Evolutionary conservation across 352 stramenopile genomes (phyloP).

Genomic region (Pythium graminicola): DNA sequence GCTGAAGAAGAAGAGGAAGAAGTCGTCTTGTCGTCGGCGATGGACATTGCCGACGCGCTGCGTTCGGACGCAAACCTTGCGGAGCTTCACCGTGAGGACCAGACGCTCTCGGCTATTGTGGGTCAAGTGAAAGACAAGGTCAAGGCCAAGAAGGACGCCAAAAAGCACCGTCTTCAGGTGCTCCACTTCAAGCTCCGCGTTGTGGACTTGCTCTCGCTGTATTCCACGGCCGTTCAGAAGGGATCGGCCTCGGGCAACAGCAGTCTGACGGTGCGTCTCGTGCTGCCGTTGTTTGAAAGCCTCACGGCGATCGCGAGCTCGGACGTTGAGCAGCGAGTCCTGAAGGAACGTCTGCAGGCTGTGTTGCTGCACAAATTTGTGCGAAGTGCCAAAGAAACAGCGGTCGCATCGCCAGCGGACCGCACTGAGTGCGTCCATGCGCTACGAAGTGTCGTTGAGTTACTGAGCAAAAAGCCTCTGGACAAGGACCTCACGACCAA

Average conservation of each 20-base stretch:
- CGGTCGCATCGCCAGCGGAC: constrained; percentile 15
- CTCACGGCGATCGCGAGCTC: constrained; percentile 45
- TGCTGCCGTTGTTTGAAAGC: constrained; percentile 57
- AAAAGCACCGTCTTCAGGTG: constrained; percentile 53
- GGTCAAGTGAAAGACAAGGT: constrained; percentile 67
- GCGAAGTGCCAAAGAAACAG: constrained; percentile 40
- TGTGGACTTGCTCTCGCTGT: constrained; percentile 71
- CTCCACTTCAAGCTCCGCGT: constrained; percentile 85
- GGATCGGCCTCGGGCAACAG: background rate
- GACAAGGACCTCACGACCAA: constrained; percentile 63
- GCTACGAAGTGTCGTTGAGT: constrained; percentile 32
- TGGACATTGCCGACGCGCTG: constrained; percentile 66
- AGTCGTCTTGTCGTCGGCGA: constrained; percentile 43
- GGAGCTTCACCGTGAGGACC: constrained; percentile 66
- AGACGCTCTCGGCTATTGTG: constrained; percentile 73
- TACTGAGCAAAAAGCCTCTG: constrained; percentile 42
- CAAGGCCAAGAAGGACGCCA: constrained; percentile 70
- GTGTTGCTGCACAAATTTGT: constrained; percentile 68
- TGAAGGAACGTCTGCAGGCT: constrained; percentile 63
- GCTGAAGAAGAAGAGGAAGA: constrained; percentile 49
- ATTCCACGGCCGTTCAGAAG: constrained; percentile 29
- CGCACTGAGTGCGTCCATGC: constrained; percentile 25
- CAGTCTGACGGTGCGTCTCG: constrained; percentile 36
- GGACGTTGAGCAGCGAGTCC: constrained; percentile 59
- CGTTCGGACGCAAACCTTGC: constrained; percentile 53